These are phyloP conservation scores for Eleusine indica DNA, from an alignment of 176 grass and related monocot genomes.

Conservation along the genomic window DNA sequence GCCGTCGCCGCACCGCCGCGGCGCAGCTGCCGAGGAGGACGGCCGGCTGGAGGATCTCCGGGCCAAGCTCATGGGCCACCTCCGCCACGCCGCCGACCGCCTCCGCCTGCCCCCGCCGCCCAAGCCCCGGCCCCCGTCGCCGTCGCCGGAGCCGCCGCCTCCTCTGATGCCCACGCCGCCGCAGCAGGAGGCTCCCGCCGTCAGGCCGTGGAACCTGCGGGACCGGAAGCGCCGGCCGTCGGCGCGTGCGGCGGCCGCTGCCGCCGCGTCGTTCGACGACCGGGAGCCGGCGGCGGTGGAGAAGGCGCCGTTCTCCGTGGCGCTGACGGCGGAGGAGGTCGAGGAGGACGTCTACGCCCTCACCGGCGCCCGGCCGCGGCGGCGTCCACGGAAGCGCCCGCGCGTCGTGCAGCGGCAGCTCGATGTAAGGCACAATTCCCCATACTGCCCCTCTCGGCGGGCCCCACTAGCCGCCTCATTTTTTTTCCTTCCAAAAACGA, in stretches of 20 bases:
- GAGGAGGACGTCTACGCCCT: conserved; percentile 96
- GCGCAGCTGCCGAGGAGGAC: not conserved
- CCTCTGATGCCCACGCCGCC: not conserved
- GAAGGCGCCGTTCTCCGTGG: conserved; percentile 50
- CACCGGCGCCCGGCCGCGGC: conserved; percentile 83
- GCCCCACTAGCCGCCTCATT: not conserved
- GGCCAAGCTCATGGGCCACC: conserved; percentile 70
- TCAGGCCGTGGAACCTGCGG: conserved; percentile 81
- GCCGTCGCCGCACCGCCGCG: conserved; percentile 40
- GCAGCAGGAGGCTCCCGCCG: not conserved
- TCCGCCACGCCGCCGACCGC: conserved; percentile 52
- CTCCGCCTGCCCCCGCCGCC: conserved; percentile 33
- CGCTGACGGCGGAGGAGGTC: conserved; percentile 77
- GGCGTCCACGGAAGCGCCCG: conserved; percentile 82
- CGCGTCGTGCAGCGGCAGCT: conserved; percentile 80
- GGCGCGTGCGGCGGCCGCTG: conserved; percentile 21
- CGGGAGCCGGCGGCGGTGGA: not conserved
- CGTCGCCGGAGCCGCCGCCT: not conserved
- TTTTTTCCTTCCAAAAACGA: not conserved
- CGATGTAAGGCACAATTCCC: conserved; percentile 73
- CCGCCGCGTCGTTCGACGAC: not conserved
- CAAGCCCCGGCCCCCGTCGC: not conserved
- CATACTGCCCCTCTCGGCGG: conserved; percentile 27
- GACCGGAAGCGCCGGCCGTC: conserved; percentile 54
- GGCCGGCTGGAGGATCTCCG: conserved; percentile 56